Evolutionary conservation across 257 asterid species (phyloP).

Genomic region (Perilla frutescens): DNA sequence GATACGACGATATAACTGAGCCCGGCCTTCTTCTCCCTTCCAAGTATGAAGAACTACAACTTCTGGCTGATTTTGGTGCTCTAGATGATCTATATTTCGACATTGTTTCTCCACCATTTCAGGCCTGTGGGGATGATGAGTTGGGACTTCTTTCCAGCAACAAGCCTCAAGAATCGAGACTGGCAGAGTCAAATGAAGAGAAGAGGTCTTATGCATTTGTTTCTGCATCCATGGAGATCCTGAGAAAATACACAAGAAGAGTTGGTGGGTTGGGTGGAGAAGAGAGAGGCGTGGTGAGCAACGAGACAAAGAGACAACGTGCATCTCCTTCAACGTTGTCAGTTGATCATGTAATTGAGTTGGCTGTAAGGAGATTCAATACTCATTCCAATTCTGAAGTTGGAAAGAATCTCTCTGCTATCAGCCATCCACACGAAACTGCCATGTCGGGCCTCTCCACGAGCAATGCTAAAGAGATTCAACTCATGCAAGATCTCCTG

Average conservation of each 20-base stretch:
- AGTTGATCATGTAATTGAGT: conserved; percentile 37
- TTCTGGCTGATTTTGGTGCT: neutral
- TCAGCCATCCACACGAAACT: conserved; percentile 35
- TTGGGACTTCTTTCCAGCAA: neutral
- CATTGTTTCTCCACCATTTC: conserved; percentile 17
- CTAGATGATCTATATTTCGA: conserved; percentile 12
- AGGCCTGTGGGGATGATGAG: conserved; percentile 1
- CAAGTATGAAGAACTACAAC: conserved; percentile 9
- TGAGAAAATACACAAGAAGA: conserved; percentile 42
- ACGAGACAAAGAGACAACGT: neutral
- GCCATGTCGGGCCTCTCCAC: conserved; percentile 31
- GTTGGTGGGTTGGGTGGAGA: conserved; percentile 22
- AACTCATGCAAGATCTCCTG: conserved; percentile 54
- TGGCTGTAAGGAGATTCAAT: conserved; percentile 47
- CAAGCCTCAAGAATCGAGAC: conserved; percentile 18
- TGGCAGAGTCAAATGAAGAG: conserved; percentile 23
- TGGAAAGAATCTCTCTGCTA: neutral
- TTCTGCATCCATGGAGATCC: conserved; percentile 47
- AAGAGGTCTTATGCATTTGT: conserved; percentile 29
- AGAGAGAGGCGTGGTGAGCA: conserved; percentile 3
- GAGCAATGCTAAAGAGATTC: conserved; percentile 37
- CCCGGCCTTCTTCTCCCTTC: too few species aligned
- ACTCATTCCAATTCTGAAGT: conserved; percentile 32
- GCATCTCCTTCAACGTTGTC: conserved; percentile 24
- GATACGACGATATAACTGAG: neutral